Conservation (phyloP, 192 early-diverging fungal genomes). For the Coemansia aciculifera region DNA sequence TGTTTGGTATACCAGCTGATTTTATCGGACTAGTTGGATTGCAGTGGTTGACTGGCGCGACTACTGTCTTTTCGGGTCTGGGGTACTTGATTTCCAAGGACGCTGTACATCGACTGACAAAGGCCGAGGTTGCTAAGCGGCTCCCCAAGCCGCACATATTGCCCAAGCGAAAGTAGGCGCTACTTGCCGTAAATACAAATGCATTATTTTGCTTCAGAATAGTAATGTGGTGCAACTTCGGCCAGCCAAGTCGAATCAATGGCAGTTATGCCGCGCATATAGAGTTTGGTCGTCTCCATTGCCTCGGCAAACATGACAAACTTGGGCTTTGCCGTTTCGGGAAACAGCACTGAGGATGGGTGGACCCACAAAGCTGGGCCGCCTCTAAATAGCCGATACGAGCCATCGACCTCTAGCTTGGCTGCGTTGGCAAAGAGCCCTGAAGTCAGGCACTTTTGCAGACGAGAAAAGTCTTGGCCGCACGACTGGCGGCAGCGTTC, state of each 20-base stretch:
- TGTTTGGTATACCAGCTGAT: slow-evolving; percentile 65
- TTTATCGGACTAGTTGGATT: slow-evolving; percentile 58
- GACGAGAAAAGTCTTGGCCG: slow-evolving; percentile 57
- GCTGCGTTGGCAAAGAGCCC: slow-evolving; percentile 94
- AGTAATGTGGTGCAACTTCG: slow-evolving; percentile 78
- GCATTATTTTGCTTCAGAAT: slow-evolving; percentile 30
- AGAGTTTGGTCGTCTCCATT: slow-evolving; percentile 81
- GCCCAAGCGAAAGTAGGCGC: slow-evolving; percentile 24
- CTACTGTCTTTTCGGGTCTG: slow-evolving; percentile 79
- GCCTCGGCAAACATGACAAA: slow-evolving; percentile 88
- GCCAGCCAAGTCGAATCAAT: slow-evolving; percentile 78
- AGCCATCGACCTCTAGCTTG: slow-evolving; percentile 71
- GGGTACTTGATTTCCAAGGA: slow-evolving; percentile 75
- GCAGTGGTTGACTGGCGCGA: slow-evolving; percentile 62
- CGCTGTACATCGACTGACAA: slow-evolving; percentile 66
- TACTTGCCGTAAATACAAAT: not conserved
- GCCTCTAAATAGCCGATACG: slow-evolving; percentile 79
- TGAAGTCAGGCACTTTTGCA: slow-evolving; percentile 85
- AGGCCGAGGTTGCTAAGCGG: slow-evolving; percentile 49
- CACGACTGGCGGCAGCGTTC: slow-evolving; percentile 70
- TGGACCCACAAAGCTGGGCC: slow-evolving; percentile 81
- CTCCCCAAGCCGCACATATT: slow-evolving; percentile 39
- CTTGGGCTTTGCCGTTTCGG: slow-evolving; percentile 64
- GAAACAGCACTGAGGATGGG: slow-evolving; percentile 74
- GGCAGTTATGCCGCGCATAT: slow-evolving; percentile 83